These are phyloP conservation scores for Cenchrus fungigraminus DNA, from an alignment of 176 grass and related monocot species.

Conservation along the genomic window DNA sequence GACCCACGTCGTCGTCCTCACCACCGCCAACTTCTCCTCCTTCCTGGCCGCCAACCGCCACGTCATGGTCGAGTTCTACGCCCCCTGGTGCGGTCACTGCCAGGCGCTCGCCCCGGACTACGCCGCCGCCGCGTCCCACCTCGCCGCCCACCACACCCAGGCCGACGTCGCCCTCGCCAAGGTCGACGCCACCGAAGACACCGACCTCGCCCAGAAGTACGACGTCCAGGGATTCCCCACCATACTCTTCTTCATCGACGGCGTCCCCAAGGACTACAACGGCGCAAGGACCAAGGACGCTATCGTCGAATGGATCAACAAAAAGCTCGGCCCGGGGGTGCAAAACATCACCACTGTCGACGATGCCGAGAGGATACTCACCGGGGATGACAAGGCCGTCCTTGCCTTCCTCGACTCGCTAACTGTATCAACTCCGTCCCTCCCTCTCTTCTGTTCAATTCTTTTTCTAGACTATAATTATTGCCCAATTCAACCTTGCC, in stretches of 20 bases:
- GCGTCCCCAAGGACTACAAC: conserved; percentile 68
- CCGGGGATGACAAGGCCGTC: conserved; percentile 64
- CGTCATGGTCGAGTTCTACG: conserved; percentile 98
- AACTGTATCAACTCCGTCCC: conserved; percentile 34
- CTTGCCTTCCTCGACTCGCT: conserved; percentile 71
- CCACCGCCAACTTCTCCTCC: conserved; percentile 76
- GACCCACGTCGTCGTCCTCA: conserved; percentile 67
- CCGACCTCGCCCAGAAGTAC: conserved; percentile 74
- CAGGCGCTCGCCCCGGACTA: conserved; percentile 81
- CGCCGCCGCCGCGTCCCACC: conserved; percentile 63
- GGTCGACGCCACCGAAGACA: conserved; percentile 87
- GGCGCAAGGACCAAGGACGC: conserved; percentile 74
- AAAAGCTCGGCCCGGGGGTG: conserved; percentile 89
- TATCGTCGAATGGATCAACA: conserved; percentile 85
- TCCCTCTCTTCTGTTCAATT: too few relatives aligned
- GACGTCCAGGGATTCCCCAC: conserved; percentile 93
- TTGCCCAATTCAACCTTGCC: too few relatives aligned
- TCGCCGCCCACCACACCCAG: conserved; percentile 39
- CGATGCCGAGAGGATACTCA: conserved; percentile 72
- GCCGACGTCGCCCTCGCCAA: conserved; percentile 77
- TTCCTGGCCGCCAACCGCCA: conserved; percentile 59
- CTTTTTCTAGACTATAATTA: too few relatives aligned
- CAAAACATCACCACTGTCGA: conserved; percentile 68
- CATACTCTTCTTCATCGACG: conserved; percentile 84
- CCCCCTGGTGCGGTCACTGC: conserved; percentile 95